phyloP scores from a whole-genome alignment of 495 filamentous ascomycete species.

The Aspergillus diversus region DNA sequence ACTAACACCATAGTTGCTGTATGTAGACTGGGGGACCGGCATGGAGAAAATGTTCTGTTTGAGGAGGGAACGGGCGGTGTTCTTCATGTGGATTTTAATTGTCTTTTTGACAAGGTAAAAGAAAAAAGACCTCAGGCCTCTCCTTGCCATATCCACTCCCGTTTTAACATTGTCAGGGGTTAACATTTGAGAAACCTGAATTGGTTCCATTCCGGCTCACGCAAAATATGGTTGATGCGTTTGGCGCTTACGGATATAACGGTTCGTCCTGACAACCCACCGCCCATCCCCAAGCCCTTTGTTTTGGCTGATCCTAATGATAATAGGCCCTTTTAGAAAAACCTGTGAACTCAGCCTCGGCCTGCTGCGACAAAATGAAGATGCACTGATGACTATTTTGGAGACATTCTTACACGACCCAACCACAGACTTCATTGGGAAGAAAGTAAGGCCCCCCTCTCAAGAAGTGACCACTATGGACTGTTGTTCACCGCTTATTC shows the following conservation, averaged over 20 bases:
- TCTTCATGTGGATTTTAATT: slow-evolving; percentile 99
- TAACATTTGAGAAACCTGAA: slow-evolving; percentile 94
- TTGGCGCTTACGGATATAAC: slow-evolving; percentile 91
- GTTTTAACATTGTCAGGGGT: slow-evolving; percentile 51
- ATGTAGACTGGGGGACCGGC: slow-evolving; percentile 82
- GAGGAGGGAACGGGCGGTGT: slow-evolving; percentile 93
- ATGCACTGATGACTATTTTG: slow-evolving; percentile 93
- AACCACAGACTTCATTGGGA: slow-evolving; percentile 86
- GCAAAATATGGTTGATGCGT: slow-evolving; percentile 96
- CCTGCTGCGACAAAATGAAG: slow-evolving; percentile 87
- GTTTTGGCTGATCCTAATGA: slow-evolving; percentile 2
- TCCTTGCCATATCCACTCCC: background rate
- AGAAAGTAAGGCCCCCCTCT: slow-evolving; percentile 55
- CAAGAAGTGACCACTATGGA: background rate
- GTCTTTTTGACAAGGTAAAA: slow-evolving; percentile 88
- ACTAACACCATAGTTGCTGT: slow-evolving; percentile 1
- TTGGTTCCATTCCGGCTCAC: slow-evolving; percentile 96
- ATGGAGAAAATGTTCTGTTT: slow-evolving; percentile 95
- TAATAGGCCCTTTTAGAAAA: slow-evolving; percentile 78
- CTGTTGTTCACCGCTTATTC: slow-evolving; percentile 5
- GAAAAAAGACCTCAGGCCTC: background rate
- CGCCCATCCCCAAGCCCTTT: background rate
- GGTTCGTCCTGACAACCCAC: slow-evolving; percentile 32
- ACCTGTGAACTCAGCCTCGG: slow-evolving; percentile 85
- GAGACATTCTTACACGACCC: slow-evolving; percentile 97